Evolutionary conservation across 768 basidiomycete genomes (phyloP).

Genomic region (Phlebiopsis flavidoalba): DNA sequence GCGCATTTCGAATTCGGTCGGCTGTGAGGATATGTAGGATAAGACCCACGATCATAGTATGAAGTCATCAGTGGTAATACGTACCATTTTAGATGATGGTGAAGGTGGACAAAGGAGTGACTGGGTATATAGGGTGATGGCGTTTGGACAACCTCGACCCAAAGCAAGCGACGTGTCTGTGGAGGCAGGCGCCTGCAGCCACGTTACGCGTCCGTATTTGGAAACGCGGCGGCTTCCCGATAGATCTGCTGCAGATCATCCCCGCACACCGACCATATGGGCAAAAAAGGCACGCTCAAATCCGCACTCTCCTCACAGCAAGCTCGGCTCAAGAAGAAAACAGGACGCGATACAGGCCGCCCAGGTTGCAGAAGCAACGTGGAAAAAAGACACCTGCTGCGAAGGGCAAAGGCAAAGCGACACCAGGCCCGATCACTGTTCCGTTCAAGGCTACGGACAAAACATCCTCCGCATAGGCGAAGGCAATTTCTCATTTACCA

Average conservation of each 20-base stretch:
- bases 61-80: not conserved
- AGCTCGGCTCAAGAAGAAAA: constrained; percentile 55
- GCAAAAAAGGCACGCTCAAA: constrained; percentile 48
- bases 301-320: constrained; percentile 67
- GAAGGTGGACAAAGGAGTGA: constrained; percentile 24
- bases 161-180: constrained; percentile 10
- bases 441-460: constrained; percentile 64
- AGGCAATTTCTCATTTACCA: constrained; percentile 92
- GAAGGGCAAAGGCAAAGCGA: constrained; percentile 37
- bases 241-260: constrained; percentile 5
- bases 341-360: constrained; percentile 47
- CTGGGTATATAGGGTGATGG: constrained; percentile 13
- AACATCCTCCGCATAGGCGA: constrained; percentile 82
- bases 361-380: constrained; percentile 44
- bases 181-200: constrained; percentile 4
- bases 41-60: not conserved
- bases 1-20: constrained; percentile 79
- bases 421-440: constrained; percentile 39
- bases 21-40: constrained; percentile 33
- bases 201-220: constrained; percentile 7
- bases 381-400: constrained; percentile 16
- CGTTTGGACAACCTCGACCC: not conserved
- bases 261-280: constrained; percentile 17
- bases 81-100: constrained; percentile 26
- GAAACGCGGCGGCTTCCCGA: constrained; percentile 19